Evolutionary conservation across 108 stramenopile species (phyloP), one percentile per base, ranked within the genome.

Genomic region (Bacterosira constricta): DNA sequence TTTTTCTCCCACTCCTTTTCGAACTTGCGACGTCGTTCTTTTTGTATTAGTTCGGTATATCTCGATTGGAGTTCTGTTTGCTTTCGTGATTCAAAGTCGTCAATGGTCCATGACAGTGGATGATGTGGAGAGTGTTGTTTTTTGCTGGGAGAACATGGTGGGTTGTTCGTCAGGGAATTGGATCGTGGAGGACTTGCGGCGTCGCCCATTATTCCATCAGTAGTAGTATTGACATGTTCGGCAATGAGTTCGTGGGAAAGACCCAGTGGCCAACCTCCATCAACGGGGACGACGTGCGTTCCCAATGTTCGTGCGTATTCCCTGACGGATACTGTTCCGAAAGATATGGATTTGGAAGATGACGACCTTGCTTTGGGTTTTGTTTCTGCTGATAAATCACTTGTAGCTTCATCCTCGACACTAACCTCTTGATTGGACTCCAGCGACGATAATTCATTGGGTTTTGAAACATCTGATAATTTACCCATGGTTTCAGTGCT

Each of bases 231-330:
- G 34, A 12, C 52, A 44, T 74, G 65, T 49, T 79, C 78, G 6
- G 39, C 57, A 10, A 44, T 27, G 3, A 85, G 23, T 2, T 50
- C 18, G 21, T 47, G 27, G 21, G 77, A 84, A 64, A 94, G 69
- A 30, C 90, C 93, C 45, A 94, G 55, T 6, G 93, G 93, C 88
- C 89, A 94, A 26, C 90, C 90, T 9, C 93, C 93, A 70, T 90
- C 87, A 21, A 66, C 79, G 12, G 93, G 93, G 10, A 94, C 90
- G 8, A 66, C 80, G 45, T 87, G 86, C 3, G 57, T 66, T 45
- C 86, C 86, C 17, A 94, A 72, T 27, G 66, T 67, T 34, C 88
- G 80, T 9, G 75, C 73, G 13, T 79, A 85, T 31, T 76, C 61
- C 18, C 69, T 50, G 8, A 86, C 71, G 21, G 60, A 42, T 0